Evolutionary conservation across 2,329 filamentous ascomycete species (phyloP).

Genomic region (Aspergillus bombycis): DNA sequence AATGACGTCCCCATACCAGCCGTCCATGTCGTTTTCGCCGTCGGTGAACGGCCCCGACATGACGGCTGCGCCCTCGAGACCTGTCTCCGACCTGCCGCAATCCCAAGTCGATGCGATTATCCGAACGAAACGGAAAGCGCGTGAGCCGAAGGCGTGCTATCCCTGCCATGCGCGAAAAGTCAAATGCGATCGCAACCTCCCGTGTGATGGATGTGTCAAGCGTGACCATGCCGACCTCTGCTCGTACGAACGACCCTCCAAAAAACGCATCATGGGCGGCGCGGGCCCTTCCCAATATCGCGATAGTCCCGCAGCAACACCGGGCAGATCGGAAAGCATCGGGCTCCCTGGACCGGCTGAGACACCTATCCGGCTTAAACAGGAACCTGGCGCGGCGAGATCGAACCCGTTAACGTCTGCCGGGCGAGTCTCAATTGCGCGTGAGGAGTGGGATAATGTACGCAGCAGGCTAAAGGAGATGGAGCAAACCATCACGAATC

Average conservation of each 20-base stretch:
- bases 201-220: conserved; percentile 54
- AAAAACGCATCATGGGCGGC: conserved; percentile 42
- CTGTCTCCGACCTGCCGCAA: conserved; percentile 47
- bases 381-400: conserved; percentile 24
- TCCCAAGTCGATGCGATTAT: conserved; percentile 52
- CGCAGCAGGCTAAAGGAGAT: conserved; percentile 47
- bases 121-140: conserved; percentile 51
- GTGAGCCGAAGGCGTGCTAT: conserved; percentile 52
- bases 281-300: conserved; percentile 26
- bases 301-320: conserved; percentile 22
- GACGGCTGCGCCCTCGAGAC: conserved; percentile 26
- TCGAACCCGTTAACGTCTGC: conserved; percentile 16
- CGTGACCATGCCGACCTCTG: conserved; percentile 53
- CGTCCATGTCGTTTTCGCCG: conserved; percentile 34
- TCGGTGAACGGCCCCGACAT: conserved; percentile 28
- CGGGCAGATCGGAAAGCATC: conserved; percentile 13
- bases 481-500: conserved; percentile 44
- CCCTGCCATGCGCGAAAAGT: conserved; percentile 52
- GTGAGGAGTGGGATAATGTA: conserved; percentile 49
- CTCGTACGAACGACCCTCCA: conserved; percentile 53
- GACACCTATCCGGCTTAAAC: conserved; percentile 26
- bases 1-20: conserved; percentile 37
- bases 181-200: conserved; percentile 53
- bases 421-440: conserved; percentile 42
- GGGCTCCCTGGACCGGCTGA: conserved; percentile 25